phyloP scores from a whole-genome alignment of 495 filamentous ascomycete species.

The Cairneyella variabilis region DNA sequence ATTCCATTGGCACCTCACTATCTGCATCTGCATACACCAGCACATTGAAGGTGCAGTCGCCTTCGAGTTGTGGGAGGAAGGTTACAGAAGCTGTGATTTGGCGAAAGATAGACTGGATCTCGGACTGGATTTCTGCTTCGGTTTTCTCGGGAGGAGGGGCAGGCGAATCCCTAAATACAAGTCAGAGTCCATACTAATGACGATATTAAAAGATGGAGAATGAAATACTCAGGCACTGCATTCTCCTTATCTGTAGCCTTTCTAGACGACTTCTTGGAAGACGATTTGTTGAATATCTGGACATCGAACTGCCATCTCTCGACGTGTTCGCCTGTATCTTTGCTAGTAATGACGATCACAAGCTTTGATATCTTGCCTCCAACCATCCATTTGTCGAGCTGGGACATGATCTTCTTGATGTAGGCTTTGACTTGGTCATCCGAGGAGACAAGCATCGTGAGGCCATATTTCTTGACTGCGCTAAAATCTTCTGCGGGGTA shows the following conservation, averaged over 20 bases:
- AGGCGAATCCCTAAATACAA: slow-evolving; percentile 22
- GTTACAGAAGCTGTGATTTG: slow-evolving; percentile 98
- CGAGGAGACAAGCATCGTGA: slow-evolving; percentile 93
- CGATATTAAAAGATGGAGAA: neutral
- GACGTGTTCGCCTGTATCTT: slow-evolving; percentile 92
- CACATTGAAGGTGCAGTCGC: slow-evolving; percentile 97
- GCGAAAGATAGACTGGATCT: slow-evolving; percentile 93
- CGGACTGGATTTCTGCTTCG: slow-evolving; percentile 87
- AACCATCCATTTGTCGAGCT: slow-evolving; percentile 94
- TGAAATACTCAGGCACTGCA: slow-evolving; percentile 47
- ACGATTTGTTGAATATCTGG: slow-evolving; percentile 63
- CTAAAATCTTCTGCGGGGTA: slow-evolving; percentile 98
- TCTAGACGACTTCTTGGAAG: slow-evolving; percentile 39
- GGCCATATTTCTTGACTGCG: slow-evolving; percentile 97
- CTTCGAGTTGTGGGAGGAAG: slow-evolving; percentile 87
- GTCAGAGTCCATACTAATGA: neutral
- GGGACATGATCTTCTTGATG: slow-evolving; percentile 97
- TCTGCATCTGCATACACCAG: slow-evolving; percentile 96
- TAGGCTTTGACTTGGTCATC: slow-evolving; percentile 99
- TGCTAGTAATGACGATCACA: slow-evolving; percentile 91
- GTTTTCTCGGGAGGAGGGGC: slow-evolving; percentile 63
- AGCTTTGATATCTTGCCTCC: slow-evolving; percentile 95
- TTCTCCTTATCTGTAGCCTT: slow-evolving; percentile 59
- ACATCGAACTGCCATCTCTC: slow-evolving; percentile 99
- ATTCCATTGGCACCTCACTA: slow-evolving; percentile 94